These are phyloP conservation scores for Paecilomyces niveus DNA, from an alignment of 2,329 filamentous ascomycete species.

Conservation along the genomic window DNA sequence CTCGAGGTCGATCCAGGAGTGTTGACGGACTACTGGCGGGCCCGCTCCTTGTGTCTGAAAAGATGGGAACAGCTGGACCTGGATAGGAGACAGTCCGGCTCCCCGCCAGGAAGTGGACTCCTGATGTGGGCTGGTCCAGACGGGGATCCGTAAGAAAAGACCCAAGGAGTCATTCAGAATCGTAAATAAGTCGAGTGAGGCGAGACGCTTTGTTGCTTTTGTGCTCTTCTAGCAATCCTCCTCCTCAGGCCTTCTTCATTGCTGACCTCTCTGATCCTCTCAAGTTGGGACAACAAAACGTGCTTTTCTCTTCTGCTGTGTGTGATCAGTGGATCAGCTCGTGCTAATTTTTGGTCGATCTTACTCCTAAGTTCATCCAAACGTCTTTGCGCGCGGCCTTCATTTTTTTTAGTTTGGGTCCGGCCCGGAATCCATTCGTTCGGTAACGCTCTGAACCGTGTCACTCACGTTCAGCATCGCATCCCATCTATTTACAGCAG, in stretches of 20 bases:
- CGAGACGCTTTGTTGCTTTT: neutral
- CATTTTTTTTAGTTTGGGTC: neutral
- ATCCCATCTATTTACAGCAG: neutral
- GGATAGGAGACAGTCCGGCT: neutral
- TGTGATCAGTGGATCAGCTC: neutral
- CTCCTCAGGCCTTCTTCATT: neutral
- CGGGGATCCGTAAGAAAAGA: neutral
- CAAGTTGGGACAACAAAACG: neutral
- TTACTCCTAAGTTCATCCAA: neutral
- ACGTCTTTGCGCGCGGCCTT: neutral
- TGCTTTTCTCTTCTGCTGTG: neutral
- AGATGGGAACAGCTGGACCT: neutral
- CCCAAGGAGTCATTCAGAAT: neutral
- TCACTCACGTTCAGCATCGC: neutral
- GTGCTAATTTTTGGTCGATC: neutral
- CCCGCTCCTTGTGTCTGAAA: neutral
- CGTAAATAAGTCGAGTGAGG: neutral
- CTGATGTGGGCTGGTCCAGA: neutral
- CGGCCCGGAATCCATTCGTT: neutral
- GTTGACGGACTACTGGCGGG: neutral
- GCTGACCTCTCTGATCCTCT: neutral
- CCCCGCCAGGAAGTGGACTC: neutral
- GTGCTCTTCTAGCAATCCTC: neutral
- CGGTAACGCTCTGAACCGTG: neutral
- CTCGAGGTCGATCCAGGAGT: neutral